Conservation (phyloP, 371 early-diverging fungal species). For the Homolaphlyctis polyrhiza region DNA sequence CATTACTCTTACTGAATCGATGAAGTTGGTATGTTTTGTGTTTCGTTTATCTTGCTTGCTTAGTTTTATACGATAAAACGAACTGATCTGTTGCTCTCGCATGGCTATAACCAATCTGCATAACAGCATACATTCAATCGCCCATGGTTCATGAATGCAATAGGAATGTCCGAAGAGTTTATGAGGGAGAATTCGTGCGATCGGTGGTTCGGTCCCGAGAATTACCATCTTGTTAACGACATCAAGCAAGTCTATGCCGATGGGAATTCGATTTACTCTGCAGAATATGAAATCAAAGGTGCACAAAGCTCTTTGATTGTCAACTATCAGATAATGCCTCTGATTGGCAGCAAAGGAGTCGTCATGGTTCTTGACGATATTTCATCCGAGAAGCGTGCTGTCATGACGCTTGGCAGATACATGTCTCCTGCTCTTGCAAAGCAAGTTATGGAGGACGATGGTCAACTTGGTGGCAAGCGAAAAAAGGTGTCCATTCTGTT, state of each 20-base stretch:
- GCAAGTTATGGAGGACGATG: slow-evolving; percentile 37
- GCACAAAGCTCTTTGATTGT: slow-evolving; percentile 11
- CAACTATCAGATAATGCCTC: slow-evolving; percentile 30
- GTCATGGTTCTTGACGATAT: slow-evolving; percentile 42
- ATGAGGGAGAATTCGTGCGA: slow-evolving; percentile 13
- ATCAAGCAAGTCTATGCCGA: slow-evolving; percentile 13
- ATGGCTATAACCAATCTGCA: neutral
- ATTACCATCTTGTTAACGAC: slow-evolving; percentile 19
- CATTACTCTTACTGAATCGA: slow-evolving; percentile 25
- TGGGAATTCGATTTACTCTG: slow-evolving; percentile 9
- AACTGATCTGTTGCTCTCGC: neutral
- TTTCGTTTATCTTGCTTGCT: too few species aligned
- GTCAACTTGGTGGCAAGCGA: slow-evolving; percentile 35
- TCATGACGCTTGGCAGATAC: slow-evolving; percentile 41
- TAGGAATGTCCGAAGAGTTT: slow-evolving; percentile 11
- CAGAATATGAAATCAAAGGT: slow-evolving; percentile 25
- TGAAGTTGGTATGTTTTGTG: slow-evolving; percentile 22
- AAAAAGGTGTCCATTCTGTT: slow-evolving; percentile 38
- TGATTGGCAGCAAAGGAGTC: slow-evolving; percentile 25
- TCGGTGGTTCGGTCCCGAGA: slow-evolving; percentile 14
- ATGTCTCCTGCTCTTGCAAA: slow-evolving; percentile 42
- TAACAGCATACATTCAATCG: slow-evolving; percentile 22
- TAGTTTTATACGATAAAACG: too few species aligned
- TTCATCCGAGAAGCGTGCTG: slow-evolving; percentile 37
- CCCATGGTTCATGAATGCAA: slow-evolving; percentile 21